Evolutionary conservation across 176 grass and related monocot species (phyloP).

Genomic region (Rhipidocladum racemiflorum): DNA sequence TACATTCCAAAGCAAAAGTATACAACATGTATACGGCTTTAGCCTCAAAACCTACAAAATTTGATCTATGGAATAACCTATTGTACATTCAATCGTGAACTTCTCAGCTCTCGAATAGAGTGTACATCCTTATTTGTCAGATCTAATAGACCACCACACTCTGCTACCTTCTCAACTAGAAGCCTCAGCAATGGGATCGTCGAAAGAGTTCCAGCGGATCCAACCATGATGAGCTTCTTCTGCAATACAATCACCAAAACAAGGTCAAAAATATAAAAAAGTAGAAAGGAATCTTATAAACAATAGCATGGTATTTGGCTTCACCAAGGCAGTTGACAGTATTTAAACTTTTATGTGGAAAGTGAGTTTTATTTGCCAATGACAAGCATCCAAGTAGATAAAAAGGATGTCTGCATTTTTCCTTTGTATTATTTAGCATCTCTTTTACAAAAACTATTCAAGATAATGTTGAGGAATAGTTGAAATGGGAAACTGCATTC

Average conservation of each 20-base stretch:
- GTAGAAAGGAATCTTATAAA: neutral
- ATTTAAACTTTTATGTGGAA: neutral
- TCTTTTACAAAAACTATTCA: neutral
- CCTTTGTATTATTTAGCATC: neutral
- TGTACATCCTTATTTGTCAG: constrained; percentile 59
- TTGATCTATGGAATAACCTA: neutral
- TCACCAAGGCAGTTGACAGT: neutral
- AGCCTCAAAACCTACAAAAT: constrained; percentile 25
- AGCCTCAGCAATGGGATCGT: constrained; percentile 72
- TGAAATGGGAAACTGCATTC: neutral
- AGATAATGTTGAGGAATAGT: neutral
- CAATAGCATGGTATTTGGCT: neutral
- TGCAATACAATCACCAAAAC: constrained; percentile 34
- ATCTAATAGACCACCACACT: constrained; percentile 53
- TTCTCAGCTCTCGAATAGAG: constrained; percentile 34
- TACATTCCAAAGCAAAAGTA: constrained; percentile 32
- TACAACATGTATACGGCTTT: constrained; percentile 38
- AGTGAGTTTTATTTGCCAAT: neutral
- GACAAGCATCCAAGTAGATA: neutral
- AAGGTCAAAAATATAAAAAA: neutral
- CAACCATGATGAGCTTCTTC: constrained; percentile 95
- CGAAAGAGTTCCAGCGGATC: constrained; percentile 68
- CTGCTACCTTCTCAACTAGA: constrained; percentile 67
- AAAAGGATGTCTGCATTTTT: neutral
- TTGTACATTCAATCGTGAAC: constrained; percentile 19